phyloP scores from a whole-genome alignment of 169 alveolate species.

The Plasmodium inui region DNA sequence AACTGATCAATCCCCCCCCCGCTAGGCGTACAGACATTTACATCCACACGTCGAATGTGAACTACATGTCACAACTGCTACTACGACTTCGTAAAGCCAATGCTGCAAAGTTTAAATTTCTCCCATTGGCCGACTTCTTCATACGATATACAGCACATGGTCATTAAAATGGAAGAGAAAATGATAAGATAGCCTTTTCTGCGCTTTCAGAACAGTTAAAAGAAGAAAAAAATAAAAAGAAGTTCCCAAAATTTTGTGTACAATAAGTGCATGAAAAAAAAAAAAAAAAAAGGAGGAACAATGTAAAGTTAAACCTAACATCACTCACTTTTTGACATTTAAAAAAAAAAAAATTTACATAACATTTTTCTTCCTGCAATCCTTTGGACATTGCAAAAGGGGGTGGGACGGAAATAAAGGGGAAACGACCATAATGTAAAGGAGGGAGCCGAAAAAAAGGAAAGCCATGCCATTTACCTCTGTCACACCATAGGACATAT shows the following conservation, averaged over 20 bases:
- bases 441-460: neutral
- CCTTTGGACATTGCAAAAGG: neutral
- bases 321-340: neutral
- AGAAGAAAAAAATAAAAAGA: no score
- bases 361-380: neutral
- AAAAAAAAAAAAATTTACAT: neutral
- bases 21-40: neutral
- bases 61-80: neutral
- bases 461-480: neutral
- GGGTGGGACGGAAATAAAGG: neutral
- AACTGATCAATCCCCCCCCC: neutral
- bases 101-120: neutral
- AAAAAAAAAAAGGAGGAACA: neutral
- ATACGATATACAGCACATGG: neutral
- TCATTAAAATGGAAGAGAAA: neutral
- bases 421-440: neutral
- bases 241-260: neutral
- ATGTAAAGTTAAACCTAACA: neutral
- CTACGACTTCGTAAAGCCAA: neutral
- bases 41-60: neutral
- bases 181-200: neutral
- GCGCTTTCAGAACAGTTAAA: neutral
- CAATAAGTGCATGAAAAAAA: neutral
- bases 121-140: neutral
- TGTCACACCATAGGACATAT: neutral